A percentile compares a stretch with the other conserved stretches of the same genome.
These are phyloP conservation scores for Chaetomiaceae sp. DNA, from an alignment of 2,329 filamentous ascomycete genomes.

Conservation along the genomic window DNA sequence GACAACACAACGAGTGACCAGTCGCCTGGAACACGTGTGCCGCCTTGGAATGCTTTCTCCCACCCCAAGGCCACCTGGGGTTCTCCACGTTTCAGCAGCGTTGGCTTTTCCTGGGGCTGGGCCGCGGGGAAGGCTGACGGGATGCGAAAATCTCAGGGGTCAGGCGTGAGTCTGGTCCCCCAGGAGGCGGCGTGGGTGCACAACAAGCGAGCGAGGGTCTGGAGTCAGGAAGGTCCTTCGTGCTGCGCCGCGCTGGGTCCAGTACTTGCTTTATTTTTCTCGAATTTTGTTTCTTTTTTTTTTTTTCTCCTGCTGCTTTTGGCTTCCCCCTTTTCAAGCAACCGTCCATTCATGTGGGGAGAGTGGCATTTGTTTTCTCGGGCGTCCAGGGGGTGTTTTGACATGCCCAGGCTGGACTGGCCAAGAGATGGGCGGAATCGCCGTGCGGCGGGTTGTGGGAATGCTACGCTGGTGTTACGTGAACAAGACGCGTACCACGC, in stretches of 20 bases:
- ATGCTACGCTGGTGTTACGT: constrained; percentile 16
- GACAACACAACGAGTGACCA: too few relatives aligned
- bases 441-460: constrained; percentile 14
- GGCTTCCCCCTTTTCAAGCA: too few relatives aligned
- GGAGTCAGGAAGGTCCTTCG: not conserved
- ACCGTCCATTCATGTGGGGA: too few relatives aligned
- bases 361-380: constrained; percentile 2
- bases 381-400: not conserved
- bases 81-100: constrained; percentile 11
- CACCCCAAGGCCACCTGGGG: not conserved
- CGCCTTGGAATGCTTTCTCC: not conserved
- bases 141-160: not conserved
- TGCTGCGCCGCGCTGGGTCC: too few relatives aligned
- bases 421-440: constrained; percentile 4
- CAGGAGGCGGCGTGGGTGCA: constrained; percentile 4
- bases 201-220: not conserved
- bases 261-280: too few relatives aligned
- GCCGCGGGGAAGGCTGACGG: constrained; percentile 2
- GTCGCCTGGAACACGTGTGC: not conserved
- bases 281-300: not conserved
- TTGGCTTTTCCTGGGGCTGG: not conserved
- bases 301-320: not conserved
- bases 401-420: not conserved
- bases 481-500: not conserved
- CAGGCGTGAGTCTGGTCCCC: not conserved